Evolutionary conservation across 2,329 filamentous ascomycete genomes (phyloP), one percentile per base, ranked within the genome.

Genomic region (Davidsoniella australis): DNA sequence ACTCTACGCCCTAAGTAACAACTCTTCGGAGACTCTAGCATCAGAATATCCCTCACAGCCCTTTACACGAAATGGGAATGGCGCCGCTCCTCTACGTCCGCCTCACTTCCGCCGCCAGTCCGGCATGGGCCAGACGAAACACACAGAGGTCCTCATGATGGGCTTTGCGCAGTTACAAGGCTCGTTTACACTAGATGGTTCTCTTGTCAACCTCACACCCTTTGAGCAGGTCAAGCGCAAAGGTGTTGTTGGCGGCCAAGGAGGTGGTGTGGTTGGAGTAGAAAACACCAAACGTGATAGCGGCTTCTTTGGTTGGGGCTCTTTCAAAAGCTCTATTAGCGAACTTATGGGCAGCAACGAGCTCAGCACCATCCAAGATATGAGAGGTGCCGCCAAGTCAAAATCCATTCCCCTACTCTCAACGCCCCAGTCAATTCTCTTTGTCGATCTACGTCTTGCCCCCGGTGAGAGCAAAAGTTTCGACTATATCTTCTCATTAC

Each of bases 221-320:
- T 98, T 98, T 58, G 91, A 98, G 60, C 85, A 93, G 58, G 88
- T 96, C 38, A 98, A 98, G 63, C 76, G 88, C 52, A 95, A 94
- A 65, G 88, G 85, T 2, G 86, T 94, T 5, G 76, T 94, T 4
- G 85, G 86, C 45, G 84, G 83, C 1, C 86, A 94, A 58, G 85
- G 85, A 36, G 85, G 85, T 41, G 86, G 87, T 33, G 86, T 94
- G 2, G 78, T 94, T 45, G 85, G 85, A 9, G 68, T 94, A 8
- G 85, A 93, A 55, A 73, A 75, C 14, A 64, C 66, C 1, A 91
- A 85, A 61, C 75, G 79, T 51, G 78, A 85, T 47, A 86, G 79
- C 57, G 82, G 88, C 1, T 73, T 96, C 43, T 76, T 95, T 58
- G 80, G 83, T 2, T 95, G 89, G 85, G 80, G 85, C 42, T 84